Evolutionary conservation across 116 monocot genomes (phyloP), one percentile per base, ranked within the genome.

Genomic region (Zostera marina): DNA sequence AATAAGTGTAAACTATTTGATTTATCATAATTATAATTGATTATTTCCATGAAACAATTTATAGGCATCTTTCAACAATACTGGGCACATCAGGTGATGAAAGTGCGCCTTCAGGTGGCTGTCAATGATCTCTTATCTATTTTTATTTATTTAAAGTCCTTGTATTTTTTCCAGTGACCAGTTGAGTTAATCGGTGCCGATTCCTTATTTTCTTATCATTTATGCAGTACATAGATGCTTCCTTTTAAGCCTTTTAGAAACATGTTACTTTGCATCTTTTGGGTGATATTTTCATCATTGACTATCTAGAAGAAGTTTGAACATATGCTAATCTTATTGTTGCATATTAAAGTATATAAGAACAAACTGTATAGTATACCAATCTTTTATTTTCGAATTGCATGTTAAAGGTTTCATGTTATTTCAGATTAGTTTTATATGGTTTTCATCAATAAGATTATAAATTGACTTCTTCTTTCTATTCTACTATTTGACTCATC

Each of bases 21-120:
- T 32, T 32, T 32, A 32, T 32, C 5, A 32, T 32, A 2, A 32
- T 32, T 3, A 58, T 13, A 47, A 21, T 61, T 3, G 9, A 3
- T 61, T 22, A n/a, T 10, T 25, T 61, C 5, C 24, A 15, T 25
- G 7, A 26, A 61, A 45, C 26, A 47, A 24, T 12, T 54, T 73
- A 21, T 66, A 94, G 94, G 79, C 19, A 62, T 82, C 66, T 94
- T 94, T 74, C 94, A 85, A 63, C 94, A 94, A 53, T 94, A 85
- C 62, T 82, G 74, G 81, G 79, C 80, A 44, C 73, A 79, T 52
- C 94, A 94, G 69, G 88, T 94, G 49, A 84, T 60, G 26, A 94
- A 94, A 85, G 85, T 94, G 47, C 81, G 94, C 47, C 76, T 94
- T 67, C 94, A 88, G 94, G 94, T 94, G 73, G 19, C 53, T 55